phyloP scores from a whole-genome alignment of 805 yeast genomes.

The Metschnikowia gruessii region DNA sequence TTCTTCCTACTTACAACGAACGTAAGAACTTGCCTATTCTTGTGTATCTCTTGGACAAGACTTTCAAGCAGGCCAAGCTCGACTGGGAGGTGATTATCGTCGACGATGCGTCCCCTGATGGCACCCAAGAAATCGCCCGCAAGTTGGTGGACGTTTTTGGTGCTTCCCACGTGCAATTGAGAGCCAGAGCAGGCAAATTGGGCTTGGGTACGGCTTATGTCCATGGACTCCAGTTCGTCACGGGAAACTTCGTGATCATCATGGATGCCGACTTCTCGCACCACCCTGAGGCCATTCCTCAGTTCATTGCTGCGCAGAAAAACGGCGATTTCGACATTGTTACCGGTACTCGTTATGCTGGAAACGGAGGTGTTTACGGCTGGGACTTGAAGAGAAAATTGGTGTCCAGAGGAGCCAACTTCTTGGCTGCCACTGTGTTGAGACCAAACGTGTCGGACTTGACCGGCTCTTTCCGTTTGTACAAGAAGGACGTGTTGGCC shows the following conservation, averaged over 20 bases:
- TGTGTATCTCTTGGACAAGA: conserved; percentile 64
- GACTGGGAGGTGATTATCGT: conserved; percentile 78
- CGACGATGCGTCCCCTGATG: conserved; percentile 80
- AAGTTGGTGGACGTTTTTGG: conserved; percentile 59
- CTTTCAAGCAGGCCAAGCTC: conserved; percentile 54
- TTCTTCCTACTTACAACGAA: conserved; percentile 77
- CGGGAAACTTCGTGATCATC: conserved; percentile 72
- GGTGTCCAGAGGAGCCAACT: conserved; percentile 77
- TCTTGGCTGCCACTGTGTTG: conserved; percentile 66
- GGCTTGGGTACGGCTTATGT: conserved; percentile 82
- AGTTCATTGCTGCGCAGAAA: conserved; percentile 65
- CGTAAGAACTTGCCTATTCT: conserved; percentile 62
- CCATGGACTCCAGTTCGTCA: conserved; percentile 67
- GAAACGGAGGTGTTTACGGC: conserved; percentile 79
- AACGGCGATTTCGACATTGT: conserved; percentile 49
- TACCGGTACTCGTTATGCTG: conserved; percentile 68
- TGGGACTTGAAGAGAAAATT: conserved; percentile 80
- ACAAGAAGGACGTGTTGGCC: conserved; percentile 65
- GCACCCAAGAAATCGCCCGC: conserved; percentile 71
- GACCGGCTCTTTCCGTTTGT: conserved; percentile 74
- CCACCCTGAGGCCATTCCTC: conserved; percentile 77
- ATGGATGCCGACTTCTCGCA: conserved; percentile 87
- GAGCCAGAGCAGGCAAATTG: conserved; percentile 72
- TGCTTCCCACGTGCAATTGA: conserved; percentile 54
- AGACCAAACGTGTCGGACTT: conserved; percentile 72